A percentile compares a stretch with the other conserved stretches of the same genome.
Conservation (phyloP, 2,329 filamentous ascomycete species). For the Reticulascus tulasneorum region DNA sequence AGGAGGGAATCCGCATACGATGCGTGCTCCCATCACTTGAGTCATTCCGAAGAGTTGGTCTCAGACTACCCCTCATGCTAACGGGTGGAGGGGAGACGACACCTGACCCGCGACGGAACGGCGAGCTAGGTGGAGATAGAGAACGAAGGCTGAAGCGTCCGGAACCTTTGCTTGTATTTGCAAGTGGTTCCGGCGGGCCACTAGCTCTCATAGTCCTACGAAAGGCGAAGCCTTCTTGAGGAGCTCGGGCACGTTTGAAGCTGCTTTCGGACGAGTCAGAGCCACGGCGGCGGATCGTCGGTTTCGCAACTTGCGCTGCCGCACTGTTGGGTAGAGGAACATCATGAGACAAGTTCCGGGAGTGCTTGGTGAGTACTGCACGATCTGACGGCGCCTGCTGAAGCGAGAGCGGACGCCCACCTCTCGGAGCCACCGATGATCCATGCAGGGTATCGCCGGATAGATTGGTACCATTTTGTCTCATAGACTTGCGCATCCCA, state of each 20-base stretch:
- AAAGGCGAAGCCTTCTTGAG: slow-evolving; percentile 55
- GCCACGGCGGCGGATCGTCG: slow-evolving; percentile 45
- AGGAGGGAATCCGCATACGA: slow-evolving; percentile 37
- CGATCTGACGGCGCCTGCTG: slow-evolving; percentile 3
- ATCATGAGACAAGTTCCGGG: slow-evolving; percentile 7
- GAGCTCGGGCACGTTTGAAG: slow-evolving; percentile 63
- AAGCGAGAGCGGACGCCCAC: slow-evolving; percentile 5
- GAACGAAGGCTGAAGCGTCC: slow-evolving; percentile 64
- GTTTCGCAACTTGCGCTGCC: slow-evolving; percentile 16
- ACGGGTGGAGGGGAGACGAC: slow-evolving; percentile 36
- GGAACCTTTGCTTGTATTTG: slow-evolving; percentile 37
- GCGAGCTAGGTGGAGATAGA: slow-evolving; percentile 60
- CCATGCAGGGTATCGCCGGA: background rate
- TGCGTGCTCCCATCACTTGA: slow-evolving; percentile 30
- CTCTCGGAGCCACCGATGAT: background rate
- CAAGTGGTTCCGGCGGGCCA: slow-evolving; percentile 28
- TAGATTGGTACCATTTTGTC: slow-evolving; percentile 8
- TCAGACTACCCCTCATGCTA: slow-evolving; percentile 35
- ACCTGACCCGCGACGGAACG: too few relatives aligned
- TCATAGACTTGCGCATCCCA: slow-evolving; percentile 26
- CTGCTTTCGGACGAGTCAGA: slow-evolving; percentile 76
- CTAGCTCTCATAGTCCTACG: slow-evolving; percentile 66
- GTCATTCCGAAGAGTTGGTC: slow-evolving; percentile 35
- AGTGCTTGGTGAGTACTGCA: background rate
- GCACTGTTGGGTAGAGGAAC: slow-evolving; percentile 12